Conservation (phyloP, 192 early-diverging fungal genomes). For the Backusella macrospora region DNA sequence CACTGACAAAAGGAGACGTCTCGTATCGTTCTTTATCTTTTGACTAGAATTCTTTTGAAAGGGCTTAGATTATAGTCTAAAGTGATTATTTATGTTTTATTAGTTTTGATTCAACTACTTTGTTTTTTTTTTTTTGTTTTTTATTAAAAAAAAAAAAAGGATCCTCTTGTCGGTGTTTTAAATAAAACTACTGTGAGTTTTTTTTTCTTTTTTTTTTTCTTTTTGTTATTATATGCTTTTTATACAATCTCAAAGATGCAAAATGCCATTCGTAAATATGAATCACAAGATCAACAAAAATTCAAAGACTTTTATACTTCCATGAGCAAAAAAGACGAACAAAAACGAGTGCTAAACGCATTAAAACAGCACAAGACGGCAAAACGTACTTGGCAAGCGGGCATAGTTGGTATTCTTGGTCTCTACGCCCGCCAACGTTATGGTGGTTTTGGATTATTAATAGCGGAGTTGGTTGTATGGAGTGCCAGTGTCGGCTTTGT, state of each 20-base stretch:
- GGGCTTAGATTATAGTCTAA: no score
- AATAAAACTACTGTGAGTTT: not conserved
- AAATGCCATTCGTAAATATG: slow-evolving; percentile 21
- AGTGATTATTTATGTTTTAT: no score
- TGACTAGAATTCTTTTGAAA: no score
- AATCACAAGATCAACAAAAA: slow-evolving; percentile 7
- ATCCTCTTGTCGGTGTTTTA: not conserved
- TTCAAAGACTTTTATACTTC: slow-evolving; percentile 15
- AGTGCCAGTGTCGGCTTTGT: slow-evolving; percentile 11
- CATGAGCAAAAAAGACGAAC: not conserved
- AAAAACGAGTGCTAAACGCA: not conserved
- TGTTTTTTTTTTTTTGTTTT: no score
- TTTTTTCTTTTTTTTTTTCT: not conserved
- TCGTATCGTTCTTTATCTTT: no score
- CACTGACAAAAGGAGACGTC: no score
- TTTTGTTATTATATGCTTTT: not conserved
- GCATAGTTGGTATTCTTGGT: slow-evolving; percentile 16
- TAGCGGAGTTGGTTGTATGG: slow-evolving; percentile 16
- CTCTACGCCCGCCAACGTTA: not conserved
- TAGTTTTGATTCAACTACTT: no score
- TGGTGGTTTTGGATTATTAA: no score
- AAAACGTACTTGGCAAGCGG: slow-evolving; percentile 18
- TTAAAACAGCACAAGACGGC: not conserved
- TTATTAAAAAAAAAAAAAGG: no score
- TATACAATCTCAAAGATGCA: not conserved